Percentiles rank a stretch among this genome's conserved stretches.
Evolutionary conservation across 208 protist genomes (phyloP).

Genomic region (Trypanosoma rangeli): DNA sequence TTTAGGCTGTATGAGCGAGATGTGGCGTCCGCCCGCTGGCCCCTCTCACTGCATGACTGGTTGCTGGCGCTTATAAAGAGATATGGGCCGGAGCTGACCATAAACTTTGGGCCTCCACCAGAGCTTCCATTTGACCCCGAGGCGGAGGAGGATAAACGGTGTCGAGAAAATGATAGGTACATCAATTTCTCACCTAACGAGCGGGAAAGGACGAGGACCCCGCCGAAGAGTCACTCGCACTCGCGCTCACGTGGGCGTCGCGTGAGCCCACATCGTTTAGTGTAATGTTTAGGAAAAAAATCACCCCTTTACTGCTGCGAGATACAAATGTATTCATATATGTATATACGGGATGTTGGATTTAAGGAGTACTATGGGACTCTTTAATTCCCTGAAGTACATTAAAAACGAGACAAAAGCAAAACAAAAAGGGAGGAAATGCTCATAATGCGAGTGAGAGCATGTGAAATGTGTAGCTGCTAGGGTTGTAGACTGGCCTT

Average conservation of each 20-base stretch:
- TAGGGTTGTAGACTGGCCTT: too few species aligned
- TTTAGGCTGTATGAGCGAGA: slow-evolving; percentile 80
- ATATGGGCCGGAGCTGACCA: slow-evolving; percentile 40
- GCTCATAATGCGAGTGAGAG: too few species aligned
- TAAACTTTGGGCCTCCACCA: slow-evolving; percentile 40
- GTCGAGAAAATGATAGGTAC: slow-evolving; percentile 3
- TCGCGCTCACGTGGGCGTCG: neutral
- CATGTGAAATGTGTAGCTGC: too few species aligned
- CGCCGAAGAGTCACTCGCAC: neutral
- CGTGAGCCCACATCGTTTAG: neutral
- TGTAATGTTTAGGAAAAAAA: neutral
- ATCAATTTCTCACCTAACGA: neutral
- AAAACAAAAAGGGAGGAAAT: slow-evolving; percentile 1
- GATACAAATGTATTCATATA: neutral
- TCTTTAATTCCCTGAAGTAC: neutral
- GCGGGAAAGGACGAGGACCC: neutral
- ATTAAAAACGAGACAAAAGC: neutral
- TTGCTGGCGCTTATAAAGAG: slow-evolving; percentile 51
- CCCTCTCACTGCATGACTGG: slow-evolving; percentile 59
- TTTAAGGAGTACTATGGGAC: neutral
- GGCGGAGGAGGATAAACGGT: neutral
- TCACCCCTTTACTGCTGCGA: neutral
- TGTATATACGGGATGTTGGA: neutral
- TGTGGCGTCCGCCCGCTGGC: slow-evolving; percentile 65
- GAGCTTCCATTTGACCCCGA: slow-evolving; percentile 48